A percentile compares a stretch with the other conserved stretches of the same genome.
phyloP scores from a whole-genome alignment of 176 grass and related monocot species.

The Musa itinerans region DNA sequence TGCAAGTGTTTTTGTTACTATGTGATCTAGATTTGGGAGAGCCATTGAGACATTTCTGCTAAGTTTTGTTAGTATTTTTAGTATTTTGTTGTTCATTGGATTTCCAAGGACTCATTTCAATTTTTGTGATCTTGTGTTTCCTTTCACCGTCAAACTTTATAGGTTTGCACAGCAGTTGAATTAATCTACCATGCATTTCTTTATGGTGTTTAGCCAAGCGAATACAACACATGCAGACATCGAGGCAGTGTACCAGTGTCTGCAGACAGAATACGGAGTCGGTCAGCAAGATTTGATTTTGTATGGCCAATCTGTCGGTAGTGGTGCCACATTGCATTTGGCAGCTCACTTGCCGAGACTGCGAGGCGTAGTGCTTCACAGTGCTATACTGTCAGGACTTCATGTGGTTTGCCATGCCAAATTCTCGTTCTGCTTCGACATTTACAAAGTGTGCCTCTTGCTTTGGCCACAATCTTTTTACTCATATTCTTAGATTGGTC shows the following conservation, averaged over 20 bases:
- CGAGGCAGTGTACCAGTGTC: conserved; percentile 92
- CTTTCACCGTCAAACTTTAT: neutral
- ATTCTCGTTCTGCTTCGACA: conserved; percentile 94
- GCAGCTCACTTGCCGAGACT: conserved; percentile 76
- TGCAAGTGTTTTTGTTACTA: neutral
- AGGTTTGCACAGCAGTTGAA: neutral
- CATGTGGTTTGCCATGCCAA: conserved; percentile 95
- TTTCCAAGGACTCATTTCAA: neutral
- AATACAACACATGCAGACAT: conserved; percentile 96
- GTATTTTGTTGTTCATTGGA: neutral
- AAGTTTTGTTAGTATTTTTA: neutral
- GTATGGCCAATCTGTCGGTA: conserved; percentile 96
- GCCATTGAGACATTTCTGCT: too few species aligned
- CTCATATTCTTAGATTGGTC: neutral
- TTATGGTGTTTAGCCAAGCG: conserved; percentile 60
- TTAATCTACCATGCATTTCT: conserved; percentile 15
- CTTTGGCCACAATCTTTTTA: conserved; percentile 5
- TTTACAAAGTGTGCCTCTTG: conserved; percentile 71
- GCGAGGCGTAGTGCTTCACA: conserved; percentile 89
- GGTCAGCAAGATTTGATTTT: conserved; percentile 92
- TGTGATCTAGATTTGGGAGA: too few species aligned
- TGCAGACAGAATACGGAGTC: conserved; percentile 86
- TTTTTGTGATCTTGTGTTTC: neutral
- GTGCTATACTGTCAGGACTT: conserved; percentile 88
- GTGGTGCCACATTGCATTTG: conserved; percentile 85